Base-by-base conservation (phyloP, 164 flowering plant genomes). In the Vitis amurensis region DNA sequence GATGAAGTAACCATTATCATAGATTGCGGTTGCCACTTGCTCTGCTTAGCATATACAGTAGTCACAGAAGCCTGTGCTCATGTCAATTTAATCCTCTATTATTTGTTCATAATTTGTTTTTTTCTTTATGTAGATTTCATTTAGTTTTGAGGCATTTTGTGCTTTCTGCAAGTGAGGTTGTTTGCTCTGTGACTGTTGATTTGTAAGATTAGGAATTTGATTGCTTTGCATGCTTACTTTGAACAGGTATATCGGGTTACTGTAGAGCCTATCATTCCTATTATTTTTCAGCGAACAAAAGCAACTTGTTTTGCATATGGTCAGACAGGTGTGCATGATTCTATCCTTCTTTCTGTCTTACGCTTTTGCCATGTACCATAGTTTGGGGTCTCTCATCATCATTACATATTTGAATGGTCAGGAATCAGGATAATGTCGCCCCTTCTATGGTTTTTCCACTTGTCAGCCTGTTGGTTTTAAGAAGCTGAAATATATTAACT, bases 281-380 rank as follows among this genome's bases (percentile, higher is more conserved):
- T 79, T 62, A 91, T 95, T 55, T 95, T 95, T 73, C 94, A 93
- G 77, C 79, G 94, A 70, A 91, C 98, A 50, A 95, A 93, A 81
- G 99, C 99, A 60, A 95, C 99, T 37, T 95, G 99, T 83, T 95
- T 95, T 80, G 99, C 99, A 13, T 95, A 95, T 85, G 99, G 99
- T 61, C 99, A 96, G 74, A 96, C 99, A 82, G 98, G 98, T 93
- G 50, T 15, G 73, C 78, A 12, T 66, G 23, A 50, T 37, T 13
- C 47, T 60, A 50, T 9, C 44, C 49, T 57, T 29, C 16, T 13
- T 67, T 50, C 60, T 55, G 37, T 59, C 50, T 37, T 37, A 37
- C 0, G 2, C 44, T 3, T 6, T 37, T 37, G 44, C 44, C 44
- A 37, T 37, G 7, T 37, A 37, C 44, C 44, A 37, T 37, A 23